Conservation (phyloP, 106 monocot species). For the Amphibolis antarctica region DNA sequence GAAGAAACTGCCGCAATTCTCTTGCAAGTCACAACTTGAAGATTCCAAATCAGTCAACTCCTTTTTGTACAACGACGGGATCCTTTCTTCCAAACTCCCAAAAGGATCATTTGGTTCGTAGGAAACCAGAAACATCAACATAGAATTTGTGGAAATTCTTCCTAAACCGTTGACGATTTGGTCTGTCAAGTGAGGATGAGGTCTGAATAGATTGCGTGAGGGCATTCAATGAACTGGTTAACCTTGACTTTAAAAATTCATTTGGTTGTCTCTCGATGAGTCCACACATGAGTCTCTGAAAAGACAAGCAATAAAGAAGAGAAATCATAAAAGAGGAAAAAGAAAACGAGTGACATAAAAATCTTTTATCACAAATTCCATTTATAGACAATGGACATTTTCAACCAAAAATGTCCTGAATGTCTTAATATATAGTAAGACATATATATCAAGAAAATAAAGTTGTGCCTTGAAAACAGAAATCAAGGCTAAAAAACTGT, state of each 20-base stretch:
- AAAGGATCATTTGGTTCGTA: constrained; percentile 44
- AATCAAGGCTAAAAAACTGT: too few species aligned
- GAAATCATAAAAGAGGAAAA: neutral
- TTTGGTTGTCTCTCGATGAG: constrained; percentile 46
- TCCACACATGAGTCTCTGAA: constrained; percentile 61
- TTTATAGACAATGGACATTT: too few species aligned
- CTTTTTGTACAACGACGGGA: too few species aligned
- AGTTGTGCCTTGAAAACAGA: too few species aligned
- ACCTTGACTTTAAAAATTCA: constrained; percentile 33
- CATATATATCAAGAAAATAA: too few species aligned
- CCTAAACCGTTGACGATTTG: constrained; percentile 56
- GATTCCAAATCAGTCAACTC: too few species aligned
- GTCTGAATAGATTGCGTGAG: constrained; percentile 80
- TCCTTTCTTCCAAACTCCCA: too few species aligned
- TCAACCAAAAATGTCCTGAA: too few species aligned
- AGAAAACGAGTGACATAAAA: too few species aligned
- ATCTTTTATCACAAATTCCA: too few species aligned
- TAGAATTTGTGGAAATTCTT: constrained; percentile 70
- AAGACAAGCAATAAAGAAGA: neutral
- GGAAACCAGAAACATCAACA: constrained; percentile 53
- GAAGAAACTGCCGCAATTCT: too few species aligned
- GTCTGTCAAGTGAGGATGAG: constrained; percentile 51
- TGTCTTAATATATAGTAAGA: neutral
- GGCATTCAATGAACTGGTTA: constrained; percentile 45
- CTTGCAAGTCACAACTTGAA: too few species aligned